Evolutionary conservation across 768 basidiomycete genomes (phyloP), one percentile per base, ranked within the genome.

Genomic region (Clathrus columnatus): DNA sequence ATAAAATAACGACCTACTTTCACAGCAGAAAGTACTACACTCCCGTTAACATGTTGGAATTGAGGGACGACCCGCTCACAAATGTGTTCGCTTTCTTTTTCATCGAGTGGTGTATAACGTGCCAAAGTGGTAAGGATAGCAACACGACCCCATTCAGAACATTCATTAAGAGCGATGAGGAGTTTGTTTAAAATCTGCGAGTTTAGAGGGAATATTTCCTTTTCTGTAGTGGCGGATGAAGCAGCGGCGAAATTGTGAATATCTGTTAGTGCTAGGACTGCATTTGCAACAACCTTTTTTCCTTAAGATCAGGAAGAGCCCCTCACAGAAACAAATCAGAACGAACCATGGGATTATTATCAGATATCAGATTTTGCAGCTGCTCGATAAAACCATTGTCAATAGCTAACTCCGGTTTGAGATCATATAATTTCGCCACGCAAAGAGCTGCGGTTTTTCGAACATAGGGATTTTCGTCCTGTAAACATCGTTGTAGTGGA

Each of bases 61-160:
- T 99, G 96, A 4, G 96, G 96, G 41, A 98, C 87, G 11, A 98
- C 95, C 26, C 96, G 84, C 70, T 98, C 96, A 68, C 96, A 98
- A 59, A 98, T 98, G 67, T 98, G 95, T 65, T 99, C 96, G 66
- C 89, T 89, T 73, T 99, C 96, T 69, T 91, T 89, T 58, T 89
- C 91, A 63, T 95, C 95, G 41, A 78, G 74, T 0, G 92, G 81
- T 30, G 75, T 75, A 69, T 97, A 98, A 44, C 89, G 81, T 5
- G 91, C 78, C 27, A 98, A 72, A 0, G 91, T 90, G 57, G 86
- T 87, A 51, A 98, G 71, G 32, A 99, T 83, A 0, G 94, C 92
- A 16, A 99, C 92, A 55, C 95, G 82, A 28, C 96, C 96, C 96
- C 96, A 99, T 72, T 99, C 96, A 0, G 94, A 95, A 67, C 95